Evolutionary conservation across 192 early-diverging fungal species (phyloP).

Genomic region (Gryganskiella cystojenkinii): DNA sequence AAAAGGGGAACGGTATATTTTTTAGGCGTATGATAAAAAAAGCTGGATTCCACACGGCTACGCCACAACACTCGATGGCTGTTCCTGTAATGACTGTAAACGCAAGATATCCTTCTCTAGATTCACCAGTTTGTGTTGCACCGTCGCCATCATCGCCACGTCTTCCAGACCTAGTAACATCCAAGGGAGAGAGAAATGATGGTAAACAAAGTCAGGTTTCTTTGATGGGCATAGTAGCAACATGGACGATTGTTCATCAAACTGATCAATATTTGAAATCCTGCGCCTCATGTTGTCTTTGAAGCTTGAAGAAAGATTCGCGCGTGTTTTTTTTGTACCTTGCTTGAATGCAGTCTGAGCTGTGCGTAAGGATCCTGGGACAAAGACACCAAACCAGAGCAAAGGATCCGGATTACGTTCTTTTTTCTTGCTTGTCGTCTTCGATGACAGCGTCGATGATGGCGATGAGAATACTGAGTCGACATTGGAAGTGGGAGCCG

Average conservation of each 20-base stretch:
- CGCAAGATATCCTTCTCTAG: conserved; percentile 18
- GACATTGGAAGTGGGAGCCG: background rate
- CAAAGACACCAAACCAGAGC: conserved; percentile 52
- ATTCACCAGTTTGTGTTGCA: conserved; percentile 23
- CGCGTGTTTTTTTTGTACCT: no score
- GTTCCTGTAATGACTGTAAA: background rate
- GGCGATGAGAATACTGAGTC: background rate
- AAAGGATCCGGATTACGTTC: conserved; percentile 44
- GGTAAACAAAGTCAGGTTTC: no score
- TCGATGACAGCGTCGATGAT: background rate
- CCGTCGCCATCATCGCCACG: conserved; percentile 22
- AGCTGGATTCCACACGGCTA: no score
- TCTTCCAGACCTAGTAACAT: conserved; percentile 26
- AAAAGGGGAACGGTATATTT: no score
- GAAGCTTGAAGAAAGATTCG: no score
- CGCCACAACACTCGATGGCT: no score
- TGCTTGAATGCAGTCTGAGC: conserved; percentile 38
- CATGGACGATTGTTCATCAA: no score
- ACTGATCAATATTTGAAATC: background rate
- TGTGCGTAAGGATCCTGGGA: conserved; percentile 34
- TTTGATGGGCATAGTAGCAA: no score
- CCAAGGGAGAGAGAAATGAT: background rate
- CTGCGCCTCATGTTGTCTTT: no score
- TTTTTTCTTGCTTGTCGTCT: conserved; percentile 24
- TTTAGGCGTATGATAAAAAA: no score